These are phyloP conservation scores for Cucurbita moschata DNA, from an alignment of 306 rosid species.

Conservation along the genomic window DNA sequence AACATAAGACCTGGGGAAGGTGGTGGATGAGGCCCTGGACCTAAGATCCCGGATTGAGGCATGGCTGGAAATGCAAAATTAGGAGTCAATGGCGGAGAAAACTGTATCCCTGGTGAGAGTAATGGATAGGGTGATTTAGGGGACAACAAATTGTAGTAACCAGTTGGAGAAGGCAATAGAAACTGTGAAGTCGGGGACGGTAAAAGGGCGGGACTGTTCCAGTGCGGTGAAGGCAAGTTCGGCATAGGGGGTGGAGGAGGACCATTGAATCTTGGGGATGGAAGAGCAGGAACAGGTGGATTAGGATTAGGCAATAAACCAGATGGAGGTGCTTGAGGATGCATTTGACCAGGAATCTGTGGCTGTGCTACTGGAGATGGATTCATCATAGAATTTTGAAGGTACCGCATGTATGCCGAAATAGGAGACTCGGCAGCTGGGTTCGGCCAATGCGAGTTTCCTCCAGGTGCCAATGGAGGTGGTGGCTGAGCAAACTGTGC, in stretches of 20 bases:
- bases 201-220: conserved; percentile 41
- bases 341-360: conserved; percentile 19
- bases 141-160: conserved; percentile 52
- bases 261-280: conserved; percentile 50
- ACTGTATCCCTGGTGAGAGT: conserved; percentile 74
- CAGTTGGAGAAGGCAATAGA: conserved; percentile 76
- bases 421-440: conserved; percentile 74
- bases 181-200: conserved; percentile 92
- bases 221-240: conserved; percentile 36
- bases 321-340: conserved; percentile 19
- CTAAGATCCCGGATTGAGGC: conserved; percentile 72
- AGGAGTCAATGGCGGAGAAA: conserved; percentile 62
- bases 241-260: conserved; percentile 32
- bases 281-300: conserved; percentile 33
- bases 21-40: conserved; percentile 96
- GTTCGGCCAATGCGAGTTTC: conserved; percentile 42
- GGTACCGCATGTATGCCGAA: conserved; percentile 86
- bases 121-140: conserved; percentile 73
- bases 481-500: conserved; percentile 60
- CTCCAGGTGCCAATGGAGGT: conserved; percentile 39
- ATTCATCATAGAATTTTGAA: conserved; percentile 58
- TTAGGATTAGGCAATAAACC: conserved; percentile 64
- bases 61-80: conserved; percentile 63
- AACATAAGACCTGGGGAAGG: conserved; percentile 66
- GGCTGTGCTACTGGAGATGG: conserved; percentile 43